Evolutionary conservation across 1,284 basidiomycete genomes (phyloP), one percentile per base, ranked within the genome.

Genomic region (Xerocomus amazonicus): DNA sequence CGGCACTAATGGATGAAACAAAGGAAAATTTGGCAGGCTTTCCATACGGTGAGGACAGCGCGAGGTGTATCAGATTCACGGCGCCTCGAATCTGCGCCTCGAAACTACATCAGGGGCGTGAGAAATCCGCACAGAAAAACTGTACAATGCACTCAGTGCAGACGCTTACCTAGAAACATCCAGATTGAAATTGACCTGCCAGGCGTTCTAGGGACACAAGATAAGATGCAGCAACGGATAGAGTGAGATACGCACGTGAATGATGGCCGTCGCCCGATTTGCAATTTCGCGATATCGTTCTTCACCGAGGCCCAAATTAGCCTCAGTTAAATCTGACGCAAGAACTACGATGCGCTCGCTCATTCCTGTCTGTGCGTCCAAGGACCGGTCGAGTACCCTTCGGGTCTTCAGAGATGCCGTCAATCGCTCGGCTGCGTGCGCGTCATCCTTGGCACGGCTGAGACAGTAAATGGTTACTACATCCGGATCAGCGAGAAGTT

Each of bases 1-100:
- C 65, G 1, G 53, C 61, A 31, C 78, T 76, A 45, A 83, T 71
- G 6, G 77, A 79, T 2, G 79, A 81, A n/a, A 75, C 75, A 60
- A 83, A 83, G 68, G 74, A 76, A 62, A 83, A 82, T 2, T 65
- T 60, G 19, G 73, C 66, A 9, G 70, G 72, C n/a, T 57, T 43
- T 1, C 56, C 35, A 17, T 63, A 65, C 1, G 71, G 69, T 3
- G 76, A 77, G 26, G 69, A 58, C 9, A 79, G 70, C 14, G 72
- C 72, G 14, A 82, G 70, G 47, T 77, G 78, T 55, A 83, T 71
- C n/a, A 82, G 67, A 63, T 80, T 75, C 36, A 75, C 66, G 0
- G 72, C 76, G 1, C 80, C 79, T 0, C 73, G 70, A 44, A 83
- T 66, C 55, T 81, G 78, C 8, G 68, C 64, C 50, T 78, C 76